A percentile compares a stretch with the other conserved stretches of the same genome.
Conservation (phyloP, 768 basidiomycete species). For the Agrocybe chaxingu region DNA sequence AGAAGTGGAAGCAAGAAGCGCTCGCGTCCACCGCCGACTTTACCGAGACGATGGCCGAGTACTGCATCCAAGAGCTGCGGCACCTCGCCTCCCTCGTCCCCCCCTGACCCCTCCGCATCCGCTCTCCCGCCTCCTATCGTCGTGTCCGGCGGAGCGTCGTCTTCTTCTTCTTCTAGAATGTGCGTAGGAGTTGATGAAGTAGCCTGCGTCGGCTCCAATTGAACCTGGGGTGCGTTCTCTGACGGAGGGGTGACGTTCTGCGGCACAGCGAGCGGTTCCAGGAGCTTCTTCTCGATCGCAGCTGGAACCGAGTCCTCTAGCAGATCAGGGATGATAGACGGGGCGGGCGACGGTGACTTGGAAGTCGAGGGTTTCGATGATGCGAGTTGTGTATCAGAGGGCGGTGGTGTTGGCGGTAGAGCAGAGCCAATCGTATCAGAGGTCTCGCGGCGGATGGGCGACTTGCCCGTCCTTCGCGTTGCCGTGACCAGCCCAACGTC, state of each 20-base stretch:
- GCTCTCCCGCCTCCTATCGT: conserved; percentile 32
- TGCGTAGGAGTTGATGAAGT: background rate
- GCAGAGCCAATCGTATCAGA: conserved; percentile 20
- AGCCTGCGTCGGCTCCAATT: background rate
- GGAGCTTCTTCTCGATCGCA: conserved; percentile 31
- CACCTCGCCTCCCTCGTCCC: conserved; percentile 15
- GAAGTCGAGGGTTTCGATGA: conserved; percentile 11
- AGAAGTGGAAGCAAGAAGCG: conserved; percentile 25
- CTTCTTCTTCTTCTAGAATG: conserved; percentile 4
- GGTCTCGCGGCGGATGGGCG: conserved; percentile 21
- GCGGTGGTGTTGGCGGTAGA: conserved; percentile 18
- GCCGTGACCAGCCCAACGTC: conserved; percentile 22
- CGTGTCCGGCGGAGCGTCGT: conserved; percentile 27
- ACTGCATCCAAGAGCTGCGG: conserved; percentile 25
- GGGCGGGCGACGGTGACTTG: conserved; percentile 11
- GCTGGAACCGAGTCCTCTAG: conserved; percentile 40
- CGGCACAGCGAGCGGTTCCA: conserved; percentile 26
- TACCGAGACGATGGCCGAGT: conserved; percentile 22
- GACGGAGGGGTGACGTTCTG: background rate
- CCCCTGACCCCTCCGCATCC: background rate
- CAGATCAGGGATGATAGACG: conserved; percentile 40
- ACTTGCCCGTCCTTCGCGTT: conserved; percentile 17
- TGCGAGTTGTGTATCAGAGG: conserved; percentile 15
- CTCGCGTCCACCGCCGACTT: conserved; percentile 14
- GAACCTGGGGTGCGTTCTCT: background rate